These are phyloP conservation scores for Pichia sp. DNA, from an alignment of 1,139 yeast genomes.

Conservation along the genomic window DNA sequence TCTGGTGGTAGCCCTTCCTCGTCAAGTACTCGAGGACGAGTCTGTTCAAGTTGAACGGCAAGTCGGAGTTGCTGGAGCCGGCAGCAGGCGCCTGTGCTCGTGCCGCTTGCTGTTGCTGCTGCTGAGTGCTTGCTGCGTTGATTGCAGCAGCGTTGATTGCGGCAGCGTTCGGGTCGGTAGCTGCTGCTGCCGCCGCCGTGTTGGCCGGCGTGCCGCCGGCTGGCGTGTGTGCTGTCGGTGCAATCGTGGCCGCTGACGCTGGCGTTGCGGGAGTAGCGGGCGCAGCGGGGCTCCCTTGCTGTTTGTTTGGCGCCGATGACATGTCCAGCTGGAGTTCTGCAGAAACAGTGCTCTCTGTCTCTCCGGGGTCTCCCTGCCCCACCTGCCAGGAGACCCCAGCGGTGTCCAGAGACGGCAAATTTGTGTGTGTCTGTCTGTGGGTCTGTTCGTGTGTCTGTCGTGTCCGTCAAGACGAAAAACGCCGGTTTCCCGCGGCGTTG, in stretches of 20 bases:
- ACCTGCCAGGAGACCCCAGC: not conserved
- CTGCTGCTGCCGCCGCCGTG: not conserved
- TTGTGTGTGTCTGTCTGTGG: not conserved
- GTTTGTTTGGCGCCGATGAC: not conserved
- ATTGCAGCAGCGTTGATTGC: constrained; percentile 14
- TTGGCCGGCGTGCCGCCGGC: not conserved
- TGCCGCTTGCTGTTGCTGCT: constrained; percentile 4
- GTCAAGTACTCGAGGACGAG: constrained; percentile 88
- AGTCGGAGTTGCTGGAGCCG: constrained; percentile 5
- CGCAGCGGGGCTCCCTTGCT: not conserved
- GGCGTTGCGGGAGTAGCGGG: constrained; percentile 14
- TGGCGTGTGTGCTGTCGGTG: constrained; percentile 1
- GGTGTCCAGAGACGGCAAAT: not conserved
- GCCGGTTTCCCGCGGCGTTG: not conserved
- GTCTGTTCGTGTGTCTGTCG: not conserved
- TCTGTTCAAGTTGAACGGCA: constrained; percentile 30
- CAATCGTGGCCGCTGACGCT: constrained; percentile 19
- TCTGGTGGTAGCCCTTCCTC: constrained; percentile 89
- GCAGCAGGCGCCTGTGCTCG: not conserved
- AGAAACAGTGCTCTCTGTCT: not conserved
- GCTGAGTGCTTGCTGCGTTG: constrained; percentile 1
- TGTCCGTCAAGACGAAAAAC: not conserved
- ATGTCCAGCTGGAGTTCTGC: not conserved
- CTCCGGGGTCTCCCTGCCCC: not conserved
- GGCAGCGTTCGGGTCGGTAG: not conserved